Conservation (phyloP, 495 filamentous ascomycete genomes). For the Lichina pygmaea region DNA sequence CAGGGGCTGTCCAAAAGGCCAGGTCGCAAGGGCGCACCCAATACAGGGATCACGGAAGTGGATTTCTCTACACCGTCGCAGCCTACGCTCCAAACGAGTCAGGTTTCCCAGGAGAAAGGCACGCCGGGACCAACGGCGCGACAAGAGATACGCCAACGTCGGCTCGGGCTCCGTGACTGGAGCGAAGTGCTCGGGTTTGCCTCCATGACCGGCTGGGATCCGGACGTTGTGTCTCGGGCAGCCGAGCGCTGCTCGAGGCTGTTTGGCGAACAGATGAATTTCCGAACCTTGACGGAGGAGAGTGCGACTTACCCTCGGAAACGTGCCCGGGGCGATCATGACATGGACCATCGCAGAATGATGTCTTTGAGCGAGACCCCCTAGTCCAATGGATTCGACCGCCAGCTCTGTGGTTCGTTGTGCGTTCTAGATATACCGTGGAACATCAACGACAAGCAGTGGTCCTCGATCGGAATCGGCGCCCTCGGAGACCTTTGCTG, state of each 20-base stretch:
- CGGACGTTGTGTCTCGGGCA: slow-evolving; percentile 31
- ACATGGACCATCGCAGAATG: too few relatives aligned
- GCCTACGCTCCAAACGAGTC: neutral
- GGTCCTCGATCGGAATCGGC: too few relatives aligned
- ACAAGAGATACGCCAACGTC: slow-evolving; percentile 3
- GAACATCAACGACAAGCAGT: too few relatives aligned
- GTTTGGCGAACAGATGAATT: slow-evolving; percentile 35
- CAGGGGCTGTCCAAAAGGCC: neutral
- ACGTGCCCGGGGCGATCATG: too few relatives aligned
- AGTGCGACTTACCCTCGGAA: neutral
- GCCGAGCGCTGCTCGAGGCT: slow-evolving; percentile 41
- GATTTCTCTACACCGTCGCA: too few relatives aligned
- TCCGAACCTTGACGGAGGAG: slow-evolving; percentile 16
- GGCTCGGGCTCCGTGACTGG: slow-evolving; percentile 41
- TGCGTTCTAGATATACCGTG: too few relatives aligned
- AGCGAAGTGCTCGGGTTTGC: slow-evolving; percentile 53
- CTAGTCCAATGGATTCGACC: too few relatives aligned
- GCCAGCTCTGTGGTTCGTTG: too few relatives aligned
- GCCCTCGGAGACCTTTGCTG: too few relatives aligned
- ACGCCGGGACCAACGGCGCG: neutral
- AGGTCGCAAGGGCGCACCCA: neutral
- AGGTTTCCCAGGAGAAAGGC: too few relatives aligned
- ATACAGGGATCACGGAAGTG: neutral
- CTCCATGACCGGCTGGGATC: slow-evolving; percentile 35
- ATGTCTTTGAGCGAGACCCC: too few relatives aligned